Evolutionary conservation across 108 stramenopile species (phyloP), one percentile per base, ranked within the genome.

Genomic region (Cyclotella cryptica): DNA sequence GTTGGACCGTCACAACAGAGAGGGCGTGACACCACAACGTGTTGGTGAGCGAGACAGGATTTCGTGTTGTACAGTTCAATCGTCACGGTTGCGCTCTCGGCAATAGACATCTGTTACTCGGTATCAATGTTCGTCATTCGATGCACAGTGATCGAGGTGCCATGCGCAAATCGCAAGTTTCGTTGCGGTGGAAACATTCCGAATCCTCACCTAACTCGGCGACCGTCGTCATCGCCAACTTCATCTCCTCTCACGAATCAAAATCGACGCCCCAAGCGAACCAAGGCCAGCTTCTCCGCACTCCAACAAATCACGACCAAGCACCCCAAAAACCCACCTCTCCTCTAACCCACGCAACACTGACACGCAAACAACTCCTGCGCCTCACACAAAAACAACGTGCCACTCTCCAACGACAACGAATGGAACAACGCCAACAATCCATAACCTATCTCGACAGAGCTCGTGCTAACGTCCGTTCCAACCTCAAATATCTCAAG

Each of bases 321-420:
- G 14, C 75, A 76, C 45, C 75, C 75, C 18, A 76, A 76, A 49
- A 76, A 49, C 42, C 66, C 9, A 67, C 18, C 30, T 61, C 62
- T 15, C 74, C 44, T 4, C 22, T 22, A 1, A 57, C 55, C n/a
- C 55, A 57, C n/a, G 22, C 21, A 44, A 14, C 29, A n/a, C 63
- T 81, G 29, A 81, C 80, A 21, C 73, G 80, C 19, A 64, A 57
- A 61, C 80, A 81, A 62, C 21, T 70, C 15, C 69, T 74, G 0
- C 80, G 80, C 1, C 55, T 81, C 11, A 64, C 68, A 22, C 73
- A 72, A 18, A 69, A 69, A 64, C 72, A 74, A 74, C 72, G 66
- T 14, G 46, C 41, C 54, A 46, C 63, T 62, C 52, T 47, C 8
- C 41, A 66, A 49, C 53, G 17, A 52, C 13, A 39, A 19, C 19